Percentiles rank a stretch among this genome's conserved stretches.
Evolutionary conservation across 192 early-diverging fungal genomes (phyloP).

Genomic region (Entophlyctis luteolus): DNA sequence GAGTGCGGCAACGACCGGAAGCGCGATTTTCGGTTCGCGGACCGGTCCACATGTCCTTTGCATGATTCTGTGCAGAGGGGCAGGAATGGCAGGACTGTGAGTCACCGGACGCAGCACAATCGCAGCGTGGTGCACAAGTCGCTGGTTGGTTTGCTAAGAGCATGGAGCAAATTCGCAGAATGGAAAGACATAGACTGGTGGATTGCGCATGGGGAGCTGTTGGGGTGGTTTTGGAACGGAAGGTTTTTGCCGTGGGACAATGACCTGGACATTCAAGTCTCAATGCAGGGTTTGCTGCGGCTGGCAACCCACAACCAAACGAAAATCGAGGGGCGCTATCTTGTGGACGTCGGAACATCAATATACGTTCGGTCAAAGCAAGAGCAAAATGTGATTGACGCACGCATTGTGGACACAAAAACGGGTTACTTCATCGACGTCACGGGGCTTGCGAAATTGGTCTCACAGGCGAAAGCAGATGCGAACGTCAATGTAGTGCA

Average conservation of each 20-base stretch:
- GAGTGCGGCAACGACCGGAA: conserved; percentile 9
- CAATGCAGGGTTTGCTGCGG: neutral
- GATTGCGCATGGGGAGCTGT: conserved; percentile 17
- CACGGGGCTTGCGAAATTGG: neutral
- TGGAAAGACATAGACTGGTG: conserved; percentile 8
- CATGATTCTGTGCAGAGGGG: neutral
- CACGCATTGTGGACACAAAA: conserved; percentile 4
- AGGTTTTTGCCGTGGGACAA: conserved; percentile 20
- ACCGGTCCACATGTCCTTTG: neutral
- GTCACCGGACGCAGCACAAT: neutral
- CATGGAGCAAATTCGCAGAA: conserved; percentile 9
- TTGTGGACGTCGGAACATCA: conserved; percentile 1
- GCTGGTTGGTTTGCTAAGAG: neutral
- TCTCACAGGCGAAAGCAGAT: neutral
- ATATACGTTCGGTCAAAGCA: neutral
- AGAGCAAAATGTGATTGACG: conserved; percentile 5
- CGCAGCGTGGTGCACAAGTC: neutral
- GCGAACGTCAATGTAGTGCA: neutral
- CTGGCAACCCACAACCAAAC: conserved; percentile 3
- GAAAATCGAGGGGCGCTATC: neutral
- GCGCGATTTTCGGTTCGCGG: conserved; percentile 4
- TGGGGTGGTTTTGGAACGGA: conserved; percentile 22
- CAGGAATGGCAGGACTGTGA: neutral
- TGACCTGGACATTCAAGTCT: neutral
- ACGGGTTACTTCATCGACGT: conserved; percentile 18